Conservation (phyloP, 1,284 basidiomycete genomes). For the Ustilago sp. region DNA sequence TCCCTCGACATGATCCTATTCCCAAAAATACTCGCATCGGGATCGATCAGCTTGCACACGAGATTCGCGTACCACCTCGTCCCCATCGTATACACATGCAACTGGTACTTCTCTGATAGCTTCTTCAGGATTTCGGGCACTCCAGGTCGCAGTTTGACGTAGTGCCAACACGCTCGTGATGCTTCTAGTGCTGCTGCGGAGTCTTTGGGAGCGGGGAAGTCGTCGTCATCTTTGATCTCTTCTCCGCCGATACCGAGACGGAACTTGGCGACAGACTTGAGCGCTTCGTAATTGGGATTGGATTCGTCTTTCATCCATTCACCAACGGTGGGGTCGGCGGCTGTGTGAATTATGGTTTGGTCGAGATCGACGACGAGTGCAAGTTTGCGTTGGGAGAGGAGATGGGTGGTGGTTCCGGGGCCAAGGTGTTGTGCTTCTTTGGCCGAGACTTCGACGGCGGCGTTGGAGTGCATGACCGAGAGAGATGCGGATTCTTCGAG, state of each 20-base stretch:
- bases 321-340: conserved; percentile 96
- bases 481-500: conserved; percentile 36
- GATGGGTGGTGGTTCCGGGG: conserved; percentile 80
- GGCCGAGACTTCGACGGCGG: conserved; percentile 62
- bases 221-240: conserved; percentile 51
- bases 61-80: conserved; percentile 95
- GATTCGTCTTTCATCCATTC: conserved; percentile 90
- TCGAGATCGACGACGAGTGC: conserved; percentile 98
- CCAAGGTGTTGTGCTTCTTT: conserved; percentile 87
- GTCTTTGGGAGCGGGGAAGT: conserved; percentile 26
- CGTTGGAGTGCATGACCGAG: conserved; percentile 63
- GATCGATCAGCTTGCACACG: conserved; percentile 93
- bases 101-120: conserved; percentile 86
- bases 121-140: conserved; percentile 80
- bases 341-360: conserved; percentile 98
- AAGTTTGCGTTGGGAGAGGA: conserved; percentile 82
- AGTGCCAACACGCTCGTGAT: conserved; percentile 84
- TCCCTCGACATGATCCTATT: conserved; percentile 90
- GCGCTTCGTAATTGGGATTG: conserved; percentile 88
- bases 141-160: conserved; percentile 93
- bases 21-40: conserved; percentile 85
- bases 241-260: conserved; percentile 83
- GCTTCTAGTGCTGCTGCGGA: conserved; percentile 25
- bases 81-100: conserved; percentile 99
- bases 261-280: conserved; percentile 87